Percentiles rank a stretch among this genome's conserved stretches.
Conservation (phyloP, 2,329 filamentous ascomycete species). For the Leptographium procerum region DNA sequence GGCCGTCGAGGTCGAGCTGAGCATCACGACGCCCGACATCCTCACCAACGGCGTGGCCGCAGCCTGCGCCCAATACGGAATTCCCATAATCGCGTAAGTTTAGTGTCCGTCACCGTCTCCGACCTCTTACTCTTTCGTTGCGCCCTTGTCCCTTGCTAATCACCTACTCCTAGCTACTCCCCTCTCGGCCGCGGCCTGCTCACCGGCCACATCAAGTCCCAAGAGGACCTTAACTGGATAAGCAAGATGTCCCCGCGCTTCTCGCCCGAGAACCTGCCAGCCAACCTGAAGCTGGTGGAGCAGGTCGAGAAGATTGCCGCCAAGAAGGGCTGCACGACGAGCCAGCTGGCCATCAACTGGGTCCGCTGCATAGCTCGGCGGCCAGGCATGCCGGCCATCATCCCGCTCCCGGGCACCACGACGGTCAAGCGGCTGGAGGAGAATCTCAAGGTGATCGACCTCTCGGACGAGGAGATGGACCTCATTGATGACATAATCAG, state of each 20-base stretch:
- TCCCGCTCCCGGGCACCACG: slow-evolving; percentile 32
- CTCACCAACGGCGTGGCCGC: slow-evolving; percentile 39
- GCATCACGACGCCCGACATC: slow-evolving; percentile 35
- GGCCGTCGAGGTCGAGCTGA: slow-evolving; percentile 43
- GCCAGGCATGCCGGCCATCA: slow-evolving; percentile 31
- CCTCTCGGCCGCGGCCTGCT: slow-evolving; percentile 35
- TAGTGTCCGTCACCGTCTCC: too few relatives aligned
- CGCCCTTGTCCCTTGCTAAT: neutral
- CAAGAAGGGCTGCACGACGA: slow-evolving; percentile 35
- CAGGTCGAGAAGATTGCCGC: slow-evolving; percentile 32
- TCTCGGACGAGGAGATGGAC: slow-evolving; percentile 25
- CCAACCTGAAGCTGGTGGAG: slow-evolving; percentile 38
- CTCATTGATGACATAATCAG: slow-evolving; percentile 21
- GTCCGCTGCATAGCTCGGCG: slow-evolving; percentile 29
- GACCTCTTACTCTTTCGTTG: neutral
- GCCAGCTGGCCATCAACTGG: slow-evolving; percentile 47
- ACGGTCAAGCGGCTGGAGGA: slow-evolving; percentile 32
- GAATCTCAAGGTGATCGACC: slow-evolving; percentile 28
- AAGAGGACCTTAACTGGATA: slow-evolving; percentile 24
- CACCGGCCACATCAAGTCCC: slow-evolving; percentile 28
- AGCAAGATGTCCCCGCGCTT: slow-evolving; percentile 36
- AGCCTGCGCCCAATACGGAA: slow-evolving; percentile 37
- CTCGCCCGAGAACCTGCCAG: slow-evolving; percentile 35
- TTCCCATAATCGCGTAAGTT: slow-evolving; percentile 42
- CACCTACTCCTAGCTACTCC: neutral